Evolutionary conservation across 177 flowering plant species (phyloP).

Genomic region (Vitis hybrid): DNA sequence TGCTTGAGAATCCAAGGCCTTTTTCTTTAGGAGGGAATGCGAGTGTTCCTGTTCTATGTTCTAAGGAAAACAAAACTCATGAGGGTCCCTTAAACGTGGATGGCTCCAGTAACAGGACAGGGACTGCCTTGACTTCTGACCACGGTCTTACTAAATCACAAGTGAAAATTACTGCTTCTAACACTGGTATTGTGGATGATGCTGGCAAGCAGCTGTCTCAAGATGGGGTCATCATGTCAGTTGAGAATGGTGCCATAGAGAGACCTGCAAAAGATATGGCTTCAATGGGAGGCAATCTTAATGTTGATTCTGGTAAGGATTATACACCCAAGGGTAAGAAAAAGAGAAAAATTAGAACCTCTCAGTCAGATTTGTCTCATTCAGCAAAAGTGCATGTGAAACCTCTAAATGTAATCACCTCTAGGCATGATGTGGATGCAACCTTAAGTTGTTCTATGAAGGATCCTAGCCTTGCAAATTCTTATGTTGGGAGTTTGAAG

Average conservation of each 20-base stretch:
- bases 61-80: slow-evolving; percentile 6
- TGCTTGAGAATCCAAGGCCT: slow-evolving; percentile 1
- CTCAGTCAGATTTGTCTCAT: slow-evolving; percentile 18
- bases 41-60: neutral
- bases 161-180: neutral
- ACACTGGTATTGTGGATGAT: neutral
- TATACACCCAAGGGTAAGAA: slow-evolving; percentile 8
- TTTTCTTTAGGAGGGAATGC: neutral
- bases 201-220: slow-evolving; percentile 3
- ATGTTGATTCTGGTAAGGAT: slow-evolving; percentile 9
- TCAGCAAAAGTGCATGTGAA: slow-evolving; percentile 4
- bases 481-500: slow-evolving; percentile 11
- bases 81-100: neutral
- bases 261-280: slow-evolving; percentile 1
- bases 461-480: slow-evolving; percentile 12
- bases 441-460: slow-evolving; percentile 8
- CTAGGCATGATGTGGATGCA: slow-evolving; percentile 13
- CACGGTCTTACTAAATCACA: neutral
- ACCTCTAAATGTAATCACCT: slow-evolving; percentile 10
- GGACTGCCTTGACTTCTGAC: slow-evolving; percentile 6
- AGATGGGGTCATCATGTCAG: neutral
- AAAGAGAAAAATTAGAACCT: slow-evolving; percentile 18
- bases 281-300: neutral
- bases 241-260: slow-evolving; percentile 7
- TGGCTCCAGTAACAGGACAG: slow-evolving; percentile 5